phyloP scores from a whole-genome alignment of 1,139 yeast species.

The Yamadazyma triangularis region DNA sequence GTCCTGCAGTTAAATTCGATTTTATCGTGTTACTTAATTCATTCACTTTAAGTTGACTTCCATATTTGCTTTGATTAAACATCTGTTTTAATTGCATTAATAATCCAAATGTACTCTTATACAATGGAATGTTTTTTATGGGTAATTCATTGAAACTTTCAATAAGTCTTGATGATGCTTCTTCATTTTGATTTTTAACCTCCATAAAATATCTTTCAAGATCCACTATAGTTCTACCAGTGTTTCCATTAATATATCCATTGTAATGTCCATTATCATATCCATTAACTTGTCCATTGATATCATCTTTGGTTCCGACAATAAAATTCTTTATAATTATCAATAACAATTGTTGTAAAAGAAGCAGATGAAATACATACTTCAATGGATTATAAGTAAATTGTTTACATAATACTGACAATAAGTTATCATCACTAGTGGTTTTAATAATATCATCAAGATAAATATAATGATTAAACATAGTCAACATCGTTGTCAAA shows the following conservation, averaged over 20 bases:
- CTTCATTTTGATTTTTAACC: slow-evolving; percentile 6
- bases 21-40: slow-evolving; percentile 8
- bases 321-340: slow-evolving; percentile 15
- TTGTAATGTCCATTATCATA: no score
- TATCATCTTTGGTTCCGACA: background rate
- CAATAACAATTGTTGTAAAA: slow-evolving; percentile 22
- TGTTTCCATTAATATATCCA: no score
- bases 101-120: slow-evolving; percentile 7
- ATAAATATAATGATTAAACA: slow-evolving; percentile 23
- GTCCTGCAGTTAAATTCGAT: slow-evolving; percentile 5
- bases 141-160: slow-evolving; percentile 6
- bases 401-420: slow-evolving; percentile 8
- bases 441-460: slow-evolving; percentile 16
- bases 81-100: slow-evolving; percentile 8
- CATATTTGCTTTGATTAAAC: slow-evolving; percentile 3
- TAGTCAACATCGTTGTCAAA: slow-evolving; percentile 21
- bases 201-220: slow-evolving; percentile 7
- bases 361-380: slow-evolving; percentile 17
- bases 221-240: slow-evolving; percentile 6
- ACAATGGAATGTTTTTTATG: slow-evolving; percentile 6
- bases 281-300: no score
- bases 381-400: slow-evolving; percentile 13
- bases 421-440: slow-evolving; percentile 11
- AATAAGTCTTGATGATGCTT: slow-evolving; percentile 8
- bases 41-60: slow-evolving; percentile 4